Evolutionary conservation across 2,329 filamentous ascomycete species (phyloP).

Genomic region (Fusarium proliferatum): DNA sequence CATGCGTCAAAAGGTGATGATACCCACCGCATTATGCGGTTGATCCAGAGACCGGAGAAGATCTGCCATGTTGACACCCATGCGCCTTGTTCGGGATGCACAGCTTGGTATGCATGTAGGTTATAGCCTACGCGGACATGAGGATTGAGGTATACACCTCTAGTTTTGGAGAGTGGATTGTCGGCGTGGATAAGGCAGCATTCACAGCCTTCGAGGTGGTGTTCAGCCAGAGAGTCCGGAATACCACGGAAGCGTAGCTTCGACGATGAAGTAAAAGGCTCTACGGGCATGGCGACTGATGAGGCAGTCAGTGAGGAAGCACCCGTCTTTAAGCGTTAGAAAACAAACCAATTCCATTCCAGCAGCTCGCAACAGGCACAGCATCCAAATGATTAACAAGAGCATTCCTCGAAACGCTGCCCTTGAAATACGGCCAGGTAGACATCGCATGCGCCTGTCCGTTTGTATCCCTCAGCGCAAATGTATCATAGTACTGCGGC

Average conservation of each 20-base stretch:
- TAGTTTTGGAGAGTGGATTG: constrained; percentile 65
- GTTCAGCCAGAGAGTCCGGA: constrained; percentile 67
- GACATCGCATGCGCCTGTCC: constrained; percentile 63
- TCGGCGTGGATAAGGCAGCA: constrained; percentile 83
- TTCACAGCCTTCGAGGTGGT: constrained; percentile 80
- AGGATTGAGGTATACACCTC: constrained; percentile 76
- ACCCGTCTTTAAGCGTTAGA: not conserved
- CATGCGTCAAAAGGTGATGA: constrained; percentile 45
- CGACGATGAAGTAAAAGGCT: constrained; percentile 62
- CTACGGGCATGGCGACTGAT: constrained; percentile 62
- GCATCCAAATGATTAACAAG: constrained; percentile 60
- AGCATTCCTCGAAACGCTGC: constrained; percentile 61
- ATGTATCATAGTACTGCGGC: constrained; percentile 70
- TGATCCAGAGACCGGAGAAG: constrained; percentile 68
- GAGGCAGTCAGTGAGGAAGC: not conserved
- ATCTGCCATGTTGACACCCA: constrained; percentile 63
- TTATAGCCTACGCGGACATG: constrained; percentile 75
- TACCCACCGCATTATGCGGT: constrained; percentile 62
- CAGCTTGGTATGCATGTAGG: constrained; percentile 60
- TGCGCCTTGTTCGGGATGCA: constrained; percentile 52
- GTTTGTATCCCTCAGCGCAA: constrained; percentile 66
- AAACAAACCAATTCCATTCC: constrained; percentile 56
- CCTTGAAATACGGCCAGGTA: constrained; percentile 70
- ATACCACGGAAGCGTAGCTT: constrained; percentile 72
- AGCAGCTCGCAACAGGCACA: constrained; percentile 59